Evolutionary conservation across 768 basidiomycete species (phyloP).

Genomic region (Ephemerocybe angulata): DNA sequence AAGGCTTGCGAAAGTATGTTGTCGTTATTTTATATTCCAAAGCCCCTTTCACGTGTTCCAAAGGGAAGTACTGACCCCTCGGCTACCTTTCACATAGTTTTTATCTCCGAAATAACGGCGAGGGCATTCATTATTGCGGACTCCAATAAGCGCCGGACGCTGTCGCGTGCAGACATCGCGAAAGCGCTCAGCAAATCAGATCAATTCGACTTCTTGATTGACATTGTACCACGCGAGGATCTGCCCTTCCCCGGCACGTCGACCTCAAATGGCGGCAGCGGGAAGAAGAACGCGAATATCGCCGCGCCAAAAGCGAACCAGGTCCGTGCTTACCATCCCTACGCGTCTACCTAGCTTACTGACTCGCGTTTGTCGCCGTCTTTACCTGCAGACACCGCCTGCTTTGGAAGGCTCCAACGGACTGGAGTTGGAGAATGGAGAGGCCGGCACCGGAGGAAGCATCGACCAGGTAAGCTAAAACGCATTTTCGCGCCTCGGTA

Average conservation of each 20-base stretch:
- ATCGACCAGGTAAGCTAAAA: too few relatives aligned
- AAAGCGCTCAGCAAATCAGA: conserved; percentile 90
- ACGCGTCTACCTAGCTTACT: too few relatives aligned
- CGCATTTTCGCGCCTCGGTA: too few relatives aligned
- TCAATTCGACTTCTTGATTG: conserved; percentile 97
- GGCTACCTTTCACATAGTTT: conserved; percentile 50
- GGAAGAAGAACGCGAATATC: conserved; percentile 18
- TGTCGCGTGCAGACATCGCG: conserved; percentile 90
- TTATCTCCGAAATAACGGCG: conserved; percentile 95
- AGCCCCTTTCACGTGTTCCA: not conserved
- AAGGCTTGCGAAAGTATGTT: conserved; percentile 96
- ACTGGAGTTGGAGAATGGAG: too few relatives aligned
- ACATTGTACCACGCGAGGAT: conserved; percentile 90
- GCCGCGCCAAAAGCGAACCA: conserved; percentile 1
- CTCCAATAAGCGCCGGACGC: conserved; percentile 92
- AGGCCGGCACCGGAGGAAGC: too few relatives aligned
- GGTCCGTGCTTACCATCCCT: not conserved
- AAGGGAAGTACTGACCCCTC: not conserved
- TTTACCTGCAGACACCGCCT: too few relatives aligned
- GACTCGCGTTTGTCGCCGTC: too few relatives aligned
- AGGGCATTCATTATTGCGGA: conserved; percentile 95
- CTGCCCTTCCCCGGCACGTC: conserved; percentile 30
- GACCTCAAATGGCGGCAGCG: conserved; percentile 9
- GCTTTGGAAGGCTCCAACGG: too few relatives aligned
- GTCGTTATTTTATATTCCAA: not conserved